Evolutionary conservation across 495 filamentous ascomycete genomes (phyloP).

Genomic region (Podospora fimiseda): DNA sequence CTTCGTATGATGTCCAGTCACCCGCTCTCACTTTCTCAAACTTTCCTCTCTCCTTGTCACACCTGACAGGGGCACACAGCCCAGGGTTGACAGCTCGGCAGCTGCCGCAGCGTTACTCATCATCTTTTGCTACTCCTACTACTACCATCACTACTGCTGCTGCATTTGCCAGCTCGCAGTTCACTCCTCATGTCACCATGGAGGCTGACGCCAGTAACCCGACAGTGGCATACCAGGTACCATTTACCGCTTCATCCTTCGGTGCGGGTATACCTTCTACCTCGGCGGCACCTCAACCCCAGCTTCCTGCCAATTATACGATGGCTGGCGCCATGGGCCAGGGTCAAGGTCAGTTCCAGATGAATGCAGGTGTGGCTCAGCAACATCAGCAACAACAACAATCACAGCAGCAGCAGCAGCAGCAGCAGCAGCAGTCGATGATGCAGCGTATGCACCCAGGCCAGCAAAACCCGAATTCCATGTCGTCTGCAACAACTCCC

Average conservation of each 20-base stretch:
- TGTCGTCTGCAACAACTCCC: conserved; percentile 36
- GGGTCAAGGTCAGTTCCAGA: conserved; percentile 31
- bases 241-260: conserved; percentile 48
- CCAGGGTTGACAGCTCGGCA: not conserved
- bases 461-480: conserved; percentile 30
- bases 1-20: conserved; percentile 8
- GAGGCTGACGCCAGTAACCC: conserved; percentile 14
- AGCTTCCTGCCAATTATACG: conserved; percentile 46
- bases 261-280: conserved; percentile 36
- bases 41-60: conserved; percentile 13
- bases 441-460: conserved; percentile 41
- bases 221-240: conserved; percentile 48
- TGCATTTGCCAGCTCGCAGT: not conserved
- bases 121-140: not conserved
- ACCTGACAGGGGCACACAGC: not conserved
- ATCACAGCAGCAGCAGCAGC: conserved; percentile 30
- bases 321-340: conserved; percentile 36
- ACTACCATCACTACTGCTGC: not conserved
- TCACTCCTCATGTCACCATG: conserved; percentile 4
- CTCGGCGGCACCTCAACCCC: conserved; percentile 37
- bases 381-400: conserved; percentile 35
- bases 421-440: conserved; percentile 24
- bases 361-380: conserved; percentile 36
- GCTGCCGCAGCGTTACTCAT: conserved; percentile 2
- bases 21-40: not conserved